Base-by-base conservation (phyloP, 192 early-diverging fungal genomes). In the Gamsiella multidivaricata region DNA sequence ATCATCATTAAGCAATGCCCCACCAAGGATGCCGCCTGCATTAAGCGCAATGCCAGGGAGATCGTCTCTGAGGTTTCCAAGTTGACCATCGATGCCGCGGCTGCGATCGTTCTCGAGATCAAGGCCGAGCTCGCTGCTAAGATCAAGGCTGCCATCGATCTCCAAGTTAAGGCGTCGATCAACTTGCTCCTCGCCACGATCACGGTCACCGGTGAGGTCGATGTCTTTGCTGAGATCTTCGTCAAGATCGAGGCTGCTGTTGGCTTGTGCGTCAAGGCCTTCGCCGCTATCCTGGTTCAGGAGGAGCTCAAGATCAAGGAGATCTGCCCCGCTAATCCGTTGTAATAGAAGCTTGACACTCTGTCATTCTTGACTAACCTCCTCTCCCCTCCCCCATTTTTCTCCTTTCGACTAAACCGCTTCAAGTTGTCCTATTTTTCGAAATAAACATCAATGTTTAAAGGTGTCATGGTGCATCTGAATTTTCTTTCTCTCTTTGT, bases 101-200 rank as follows among this genome's bases (percentile, higher is more conserved):
- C 57, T 36, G 63, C 63, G 54, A 78, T 78, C 39, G 11, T 33
- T 33, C 51, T 46, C 66, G 57, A 69, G 43, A 64, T 78, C 54
- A 33, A 56, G 34, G 65, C 61, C 54, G 64, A 57, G 2, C 28
- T 78, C 26, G 5, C 51, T 54, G 65, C 74, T 49, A 62, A 69
- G 65, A 49, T 78, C 55, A 57, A 78, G 74, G 60, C 74, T n/a
- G 58, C 60, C 47, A 29, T 78, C 33, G 74, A 78, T 43, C 45
- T 69, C 41, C 65, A 78, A 61, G 60, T 78, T 54, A 78, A 78
- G 65, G 69, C 68, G 60, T 53, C 58, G 15, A 18, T 78, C 74
- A 78, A 78, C 74, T 60, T 78, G 46, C 29, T 68, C 22, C 53
- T 78, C 45, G 18, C 69, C 74, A 68, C 63, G 65, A 78, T 78